phyloP scores from a whole-genome alignment of 1,284 basidiomycete species.

The Puccinia polysora region DNA sequence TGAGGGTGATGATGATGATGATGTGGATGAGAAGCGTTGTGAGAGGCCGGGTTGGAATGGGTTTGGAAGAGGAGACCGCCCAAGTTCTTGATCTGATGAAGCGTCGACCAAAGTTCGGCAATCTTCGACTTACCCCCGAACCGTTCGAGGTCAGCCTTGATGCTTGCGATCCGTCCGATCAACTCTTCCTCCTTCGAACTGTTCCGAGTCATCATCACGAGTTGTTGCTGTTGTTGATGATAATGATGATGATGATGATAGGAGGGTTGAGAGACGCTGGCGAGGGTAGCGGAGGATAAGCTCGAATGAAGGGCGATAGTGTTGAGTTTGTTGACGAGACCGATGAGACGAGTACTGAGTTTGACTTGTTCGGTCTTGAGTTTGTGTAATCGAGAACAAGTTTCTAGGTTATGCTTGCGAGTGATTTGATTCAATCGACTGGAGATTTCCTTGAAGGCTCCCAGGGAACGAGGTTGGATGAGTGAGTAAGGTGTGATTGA shows the following conservation, averaged over 20 bases:
- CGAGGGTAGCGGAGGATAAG: not conserved
- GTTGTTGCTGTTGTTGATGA: constrained; percentile 2
- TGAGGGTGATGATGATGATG: not conserved
- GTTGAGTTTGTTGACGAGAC: constrained; percentile 11
- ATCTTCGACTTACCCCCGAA: constrained; percentile 24
- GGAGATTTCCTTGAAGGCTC: constrained; percentile 15
- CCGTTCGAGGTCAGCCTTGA: not conserved
- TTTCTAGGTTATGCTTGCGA: constrained; percentile 21
- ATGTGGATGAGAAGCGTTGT: not conserved
- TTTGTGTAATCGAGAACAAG: constrained; percentile 22
- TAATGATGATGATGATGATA: not conserved
- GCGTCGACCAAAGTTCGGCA: constrained; percentile 22
- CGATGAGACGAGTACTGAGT: constrained; percentile 11
- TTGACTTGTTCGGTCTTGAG: constrained; percentile 23
- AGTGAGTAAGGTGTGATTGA: not conserved
- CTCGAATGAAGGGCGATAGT: constrained; percentile 7
- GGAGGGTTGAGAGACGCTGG: too few species aligned
- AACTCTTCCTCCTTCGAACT: constrained; percentile 20
- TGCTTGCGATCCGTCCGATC: not conserved
- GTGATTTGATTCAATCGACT: constrained; percentile 29
- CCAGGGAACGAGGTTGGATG: not conserved
- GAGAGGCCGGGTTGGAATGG: not conserved
- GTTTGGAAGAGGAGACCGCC: constrained; percentile 1
- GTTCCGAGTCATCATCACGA: not conserved
- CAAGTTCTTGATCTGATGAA: constrained; percentile 23